Conservation (phyloP, 768 basidiomycete species). For the Suillus sp. region DNA sequence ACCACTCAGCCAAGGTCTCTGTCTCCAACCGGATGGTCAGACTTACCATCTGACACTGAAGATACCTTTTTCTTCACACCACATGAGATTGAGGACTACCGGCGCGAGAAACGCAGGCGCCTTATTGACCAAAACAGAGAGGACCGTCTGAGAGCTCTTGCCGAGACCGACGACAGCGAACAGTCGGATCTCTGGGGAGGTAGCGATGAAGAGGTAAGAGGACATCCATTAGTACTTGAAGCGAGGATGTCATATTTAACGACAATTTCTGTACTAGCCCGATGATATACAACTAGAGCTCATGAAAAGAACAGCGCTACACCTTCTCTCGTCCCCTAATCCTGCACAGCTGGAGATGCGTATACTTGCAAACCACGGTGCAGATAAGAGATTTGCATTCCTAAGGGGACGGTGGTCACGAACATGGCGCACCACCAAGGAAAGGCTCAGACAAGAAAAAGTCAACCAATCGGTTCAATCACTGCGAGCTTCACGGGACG, state of each 20-base stretch:
- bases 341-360: slow-evolving; percentile 84
- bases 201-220: slow-evolving; percentile 67
- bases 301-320: slow-evolving; percentile 74
- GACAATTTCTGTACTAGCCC: slow-evolving; percentile 43
- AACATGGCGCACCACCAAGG: slow-evolving; percentile 62
- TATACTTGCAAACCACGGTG: slow-evolving; percentile 83
- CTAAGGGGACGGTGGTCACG: slow-evolving; percentile 73
- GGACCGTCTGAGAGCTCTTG: slow-evolving; percentile 64
- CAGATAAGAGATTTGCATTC: slow-evolving; percentile 79
- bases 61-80: slow-evolving; percentile 81
- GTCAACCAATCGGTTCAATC: slow-evolving; percentile 28
- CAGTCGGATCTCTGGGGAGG: slow-evolving; percentile 62
- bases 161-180: slow-evolving; percentile 38
- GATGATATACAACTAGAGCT: slow-evolving; percentile 60
- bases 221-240: neutral
- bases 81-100: slow-evolving; percentile 66
- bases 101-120: slow-evolving; percentile 65
- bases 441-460: slow-evolving; percentile 38
- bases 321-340: slow-evolving; percentile 71
- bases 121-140: slow-evolving; percentile 60
- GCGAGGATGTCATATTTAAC: neutral
- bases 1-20: slow-evolving; percentile 20
- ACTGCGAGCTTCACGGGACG: slow-evolving; percentile 7
- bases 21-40: slow-evolving; percentile 75
- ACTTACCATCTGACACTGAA: slow-evolving; percentile 83